A percentile compares a stretch with the other conserved stretches of the same genome.
Evolutionary conservation across 495 filamentous ascomycete species (phyloP).

Genomic region (Aspergillus wentii): DNA sequence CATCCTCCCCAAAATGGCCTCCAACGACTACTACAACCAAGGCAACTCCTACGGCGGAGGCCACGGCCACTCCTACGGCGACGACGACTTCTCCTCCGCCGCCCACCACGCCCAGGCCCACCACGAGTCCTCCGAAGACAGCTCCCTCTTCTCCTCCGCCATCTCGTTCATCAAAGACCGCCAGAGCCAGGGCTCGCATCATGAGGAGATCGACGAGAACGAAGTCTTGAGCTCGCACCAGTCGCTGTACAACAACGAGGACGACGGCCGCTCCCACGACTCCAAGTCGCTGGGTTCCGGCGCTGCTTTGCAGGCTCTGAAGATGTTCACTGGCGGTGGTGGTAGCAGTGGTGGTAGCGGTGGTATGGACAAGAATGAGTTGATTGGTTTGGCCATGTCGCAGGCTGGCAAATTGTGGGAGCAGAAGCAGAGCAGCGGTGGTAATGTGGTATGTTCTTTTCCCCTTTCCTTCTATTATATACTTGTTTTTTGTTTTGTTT

Average conservation of each 20-base stretch:
- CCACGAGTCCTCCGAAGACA: constrained; percentile 25
- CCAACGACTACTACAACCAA: no score
- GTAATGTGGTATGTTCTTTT: constrained; percentile 39
- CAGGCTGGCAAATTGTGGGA: constrained; percentile 65
- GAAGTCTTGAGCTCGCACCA: constrained; percentile 52
- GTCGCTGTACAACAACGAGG: constrained; percentile 43
- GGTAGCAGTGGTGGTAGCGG: constrained; percentile 15
- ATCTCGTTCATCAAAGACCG: constrained; percentile 44
- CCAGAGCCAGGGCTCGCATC: constrained; percentile 19
- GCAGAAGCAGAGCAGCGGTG: constrained; percentile 42
- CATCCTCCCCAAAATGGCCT: no score
- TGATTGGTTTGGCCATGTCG: constrained; percentile 64
- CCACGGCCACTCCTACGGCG: constrained; percentile 10
- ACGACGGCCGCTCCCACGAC: constrained; percentile 27
- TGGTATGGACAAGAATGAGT: constrained; percentile 49
- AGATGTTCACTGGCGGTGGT: constrained; percentile 48
- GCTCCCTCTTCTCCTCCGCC: constrained; percentile 43
- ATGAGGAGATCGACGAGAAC: constrained; percentile 50
- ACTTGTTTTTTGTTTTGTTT: constrained; percentile 4
- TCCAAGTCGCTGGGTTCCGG: constrained; percentile 49
- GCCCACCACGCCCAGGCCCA: constrained; percentile 42
- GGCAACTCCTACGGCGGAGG: constrained; percentile 6
- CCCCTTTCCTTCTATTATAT: constrained; percentile 4
- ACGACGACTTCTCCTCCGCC: constrained; percentile 42
- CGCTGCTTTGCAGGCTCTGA: constrained; percentile 64